A percentile compares a stretch with the other conserved stretches of the same genome.
phyloP scores from a whole-genome alignment of 1,139 yeast genomes.

The Yamadazyma kanchanaburiensis region DNA sequence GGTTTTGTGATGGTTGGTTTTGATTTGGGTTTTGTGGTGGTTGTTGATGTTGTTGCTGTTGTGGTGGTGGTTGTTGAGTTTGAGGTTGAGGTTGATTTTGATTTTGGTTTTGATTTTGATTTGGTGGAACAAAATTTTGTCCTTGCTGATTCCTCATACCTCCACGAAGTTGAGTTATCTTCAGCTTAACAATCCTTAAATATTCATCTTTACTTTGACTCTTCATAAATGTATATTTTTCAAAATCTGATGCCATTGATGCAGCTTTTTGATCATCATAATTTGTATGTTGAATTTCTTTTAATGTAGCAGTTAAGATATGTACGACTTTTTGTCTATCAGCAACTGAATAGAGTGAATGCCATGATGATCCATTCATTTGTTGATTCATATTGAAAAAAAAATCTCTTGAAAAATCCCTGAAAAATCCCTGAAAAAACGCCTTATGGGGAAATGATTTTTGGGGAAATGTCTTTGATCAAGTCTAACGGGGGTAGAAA shows the following conservation, averaged over 20 bases:
- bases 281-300: slow-evolving; percentile 35
- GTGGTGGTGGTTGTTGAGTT: slow-evolving; percentile 3
- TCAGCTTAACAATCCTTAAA: slow-evolving; percentile 35
- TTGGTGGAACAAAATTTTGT: slow-evolving; percentile 2
- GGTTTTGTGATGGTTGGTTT: slow-evolving; percentile 2
- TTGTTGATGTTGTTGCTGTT: slow-evolving; percentile 5
- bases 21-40: not conserved
- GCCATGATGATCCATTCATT: slow-evolving; percentile 31
- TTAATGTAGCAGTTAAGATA: slow-evolving; percentile 35
- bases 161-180: slow-evolving; percentile 32
- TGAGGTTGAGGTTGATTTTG: not conserved
- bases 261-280: slow-evolving; percentile 39
- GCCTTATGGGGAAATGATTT: not conserved
- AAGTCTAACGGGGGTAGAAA: too few species aligned
- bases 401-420: too few species aligned
- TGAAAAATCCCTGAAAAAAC: too few species aligned
- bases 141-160: slow-evolving; percentile 12
- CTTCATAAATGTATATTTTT: slow-evolving; percentile 39
- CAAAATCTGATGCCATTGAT: slow-evolving; percentile 44
- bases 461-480: too few species aligned
- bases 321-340: slow-evolving; percentile 45
- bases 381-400: slow-evolving; percentile 2
- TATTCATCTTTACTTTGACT: slow-evolving; percentile 41
- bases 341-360: slow-evolving; percentile 32
- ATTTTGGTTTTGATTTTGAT: slow-evolving; percentile 2